phyloP scores from a whole-genome alignment of 2,329 filamentous ascomycete species.

The Aspergillus versicolor region DNA sequence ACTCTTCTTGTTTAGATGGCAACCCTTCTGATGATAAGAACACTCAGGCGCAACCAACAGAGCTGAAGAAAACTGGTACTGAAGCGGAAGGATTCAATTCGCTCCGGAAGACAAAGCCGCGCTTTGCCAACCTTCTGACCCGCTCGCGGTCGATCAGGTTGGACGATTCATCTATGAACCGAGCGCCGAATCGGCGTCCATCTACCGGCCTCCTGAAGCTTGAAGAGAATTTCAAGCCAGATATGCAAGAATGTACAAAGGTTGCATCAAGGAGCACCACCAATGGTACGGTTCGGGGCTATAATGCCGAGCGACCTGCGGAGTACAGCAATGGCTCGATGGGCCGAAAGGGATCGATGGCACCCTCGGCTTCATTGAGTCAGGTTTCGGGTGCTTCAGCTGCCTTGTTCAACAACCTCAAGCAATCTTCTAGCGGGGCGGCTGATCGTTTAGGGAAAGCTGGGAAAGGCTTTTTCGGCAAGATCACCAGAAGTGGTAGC shows the following conservation, averaged over 20 bases:
- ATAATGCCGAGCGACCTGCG: slow-evolving; percentile 67
- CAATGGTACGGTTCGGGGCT: slow-evolving; percentile 63
- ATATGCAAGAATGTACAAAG: slow-evolving; percentile 51
- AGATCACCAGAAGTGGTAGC: slow-evolving; percentile 68
- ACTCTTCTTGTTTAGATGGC: slow-evolving; percentile 16
- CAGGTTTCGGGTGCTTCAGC: slow-evolving; percentile 56
- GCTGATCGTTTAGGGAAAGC: slow-evolving; percentile 70
- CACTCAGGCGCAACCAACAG: slow-evolving; percentile 22
- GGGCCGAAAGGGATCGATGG: slow-evolving; percentile 33
- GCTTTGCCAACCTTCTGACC: slow-evolving; percentile 45
- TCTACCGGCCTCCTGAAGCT: slow-evolving; percentile 41
- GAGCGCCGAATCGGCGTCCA: slow-evolving; percentile 35
- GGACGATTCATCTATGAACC: slow-evolving; percentile 40
- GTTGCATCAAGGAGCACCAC: slow-evolving; percentile 69
- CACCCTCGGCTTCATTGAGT: slow-evolving; percentile 47
- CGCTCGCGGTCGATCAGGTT: slow-evolving; percentile 46
- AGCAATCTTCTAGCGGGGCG: slow-evolving; percentile 69
- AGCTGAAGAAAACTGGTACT: slow-evolving; percentile 26
- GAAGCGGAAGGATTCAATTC: slow-evolving; percentile 28
- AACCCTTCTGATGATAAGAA: slow-evolving; percentile 21
- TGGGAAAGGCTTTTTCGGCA: slow-evolving; percentile 79
- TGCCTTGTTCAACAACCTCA: slow-evolving; percentile 70
- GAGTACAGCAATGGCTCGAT: slow-evolving; percentile 29
- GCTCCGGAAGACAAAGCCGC: slow-evolving; percentile 44
- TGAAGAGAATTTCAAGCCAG: slow-evolving; percentile 33